Conservation (phyloP, 176 grass and related monocot genomes). For the Poa pratensis region DNA sequence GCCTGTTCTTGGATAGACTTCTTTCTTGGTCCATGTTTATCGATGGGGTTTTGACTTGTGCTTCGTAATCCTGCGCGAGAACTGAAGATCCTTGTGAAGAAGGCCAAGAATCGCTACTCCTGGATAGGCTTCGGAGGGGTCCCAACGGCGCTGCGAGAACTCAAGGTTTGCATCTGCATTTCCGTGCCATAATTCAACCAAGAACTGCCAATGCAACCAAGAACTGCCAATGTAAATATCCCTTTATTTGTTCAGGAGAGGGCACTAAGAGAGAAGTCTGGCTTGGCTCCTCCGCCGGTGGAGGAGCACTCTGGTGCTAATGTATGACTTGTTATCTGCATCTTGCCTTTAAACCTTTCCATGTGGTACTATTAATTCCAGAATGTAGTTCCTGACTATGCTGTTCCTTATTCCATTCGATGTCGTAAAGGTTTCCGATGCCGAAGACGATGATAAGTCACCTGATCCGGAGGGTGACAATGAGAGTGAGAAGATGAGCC, state of each 20-base stretch:
- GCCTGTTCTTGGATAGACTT: not conserved
- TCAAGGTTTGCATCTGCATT: slow-evolving; percentile 62
- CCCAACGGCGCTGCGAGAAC: slow-evolving; percentile 68
- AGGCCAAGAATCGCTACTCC: slow-evolving; percentile 87
- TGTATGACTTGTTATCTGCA: slow-evolving; percentile 21
- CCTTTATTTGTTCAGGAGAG: slow-evolving; percentile 58
- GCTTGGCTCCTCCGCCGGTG: slow-evolving; percentile 17
- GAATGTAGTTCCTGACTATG: slow-evolving; percentile 11
- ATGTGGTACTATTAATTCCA: not conserved
- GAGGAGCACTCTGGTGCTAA: slow-evolving; percentile 40
- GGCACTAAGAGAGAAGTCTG: slow-evolving; percentile 51
- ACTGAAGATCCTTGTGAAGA: slow-evolving; percentile 72
- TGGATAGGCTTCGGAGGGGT: slow-evolving; percentile 89
- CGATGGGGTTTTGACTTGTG: not conserved
- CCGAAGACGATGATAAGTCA: slow-evolving; percentile 64
- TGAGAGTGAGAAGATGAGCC: slow-evolving; percentile 54
- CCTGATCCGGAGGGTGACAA: slow-evolving; percentile 45
- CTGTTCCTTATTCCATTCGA: slow-evolving; percentile 8
- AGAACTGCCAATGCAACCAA: not conserved
- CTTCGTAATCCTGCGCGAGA: not conserved
- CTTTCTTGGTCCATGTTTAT: not conserved
- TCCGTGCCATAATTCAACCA: slow-evolving; percentile 7
- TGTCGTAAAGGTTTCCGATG: slow-evolving; percentile 56
- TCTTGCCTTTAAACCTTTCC: not conserved
- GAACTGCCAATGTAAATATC: not conserved